Base-by-base conservation (phyloP, 2,329 filamentous ascomycete genomes). In the Rhexocercosporidium sp. region DNA sequence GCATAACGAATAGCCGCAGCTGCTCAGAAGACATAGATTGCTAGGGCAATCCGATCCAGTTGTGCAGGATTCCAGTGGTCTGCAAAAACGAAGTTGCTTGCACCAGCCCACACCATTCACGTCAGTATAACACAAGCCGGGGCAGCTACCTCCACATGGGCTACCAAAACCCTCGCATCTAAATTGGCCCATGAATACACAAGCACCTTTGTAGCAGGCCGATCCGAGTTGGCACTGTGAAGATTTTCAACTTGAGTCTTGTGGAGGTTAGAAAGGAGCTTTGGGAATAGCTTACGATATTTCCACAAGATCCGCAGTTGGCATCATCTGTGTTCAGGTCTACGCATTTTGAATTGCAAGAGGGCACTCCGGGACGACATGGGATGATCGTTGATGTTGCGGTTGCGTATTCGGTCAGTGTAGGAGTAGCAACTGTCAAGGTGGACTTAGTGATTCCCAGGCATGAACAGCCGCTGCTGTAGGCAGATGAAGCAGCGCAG, bases 381-480 rank as follows among this genome's bases (percentile, higher is more conserved):
- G 39, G 41, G 16, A n/a, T 51, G 29, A 31, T 27, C 3, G 44
- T 61, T 2, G 59, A 9, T 1, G 59, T 62, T 27, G 59, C 59
- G 16, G 29, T 53, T 9, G 44, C 27, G n/a, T 34, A 25, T 7
- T 16, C 20, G 27, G 31, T 53, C 1, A 62, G 27, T 7, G 59
- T 62, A 16, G 59, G 59, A 25, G 44, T 62, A 11, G 18, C 46
- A 16, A 41, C 7, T 27, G 60, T 67, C 14, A 49, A 20, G 11
- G 61, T 67, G 37, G 59, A 53, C n/a, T 11, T 27, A 0, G 64
- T 66, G 16, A 64, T 39, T 5, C 66, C 66, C 2, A 62, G 25
- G 29, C 66, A 68, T 12, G 66, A 63, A 37, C 66, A 68, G 6
- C 63, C 66, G 29, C 27, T 46, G 22, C 37, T 22, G 27, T 64